A percentile compares a stretch with the other conserved stretches of the same genome.
Evolutionary conservation across 192 early-diverging fungal genomes (phyloP).

Genomic region (Hyaloraphidium curvatum): DNA sequence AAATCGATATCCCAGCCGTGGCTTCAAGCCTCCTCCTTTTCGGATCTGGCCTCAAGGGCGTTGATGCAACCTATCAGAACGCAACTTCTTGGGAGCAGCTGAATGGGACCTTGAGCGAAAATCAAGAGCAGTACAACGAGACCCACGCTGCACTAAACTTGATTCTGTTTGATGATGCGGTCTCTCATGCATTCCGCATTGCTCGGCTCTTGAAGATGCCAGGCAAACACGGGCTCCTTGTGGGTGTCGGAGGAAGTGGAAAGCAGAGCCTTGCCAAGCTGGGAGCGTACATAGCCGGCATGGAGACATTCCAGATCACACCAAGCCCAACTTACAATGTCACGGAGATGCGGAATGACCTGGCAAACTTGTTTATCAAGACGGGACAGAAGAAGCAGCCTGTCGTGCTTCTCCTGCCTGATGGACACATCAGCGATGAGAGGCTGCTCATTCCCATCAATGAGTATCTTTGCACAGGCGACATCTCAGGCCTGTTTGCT

Average conservation of each 20-base stretch:
- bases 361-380: constrained; percentile 31
- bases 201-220: constrained; percentile 40
- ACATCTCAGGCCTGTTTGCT: constrained; percentile 44
- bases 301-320: constrained; percentile 52
- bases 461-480: constrained; percentile 41
- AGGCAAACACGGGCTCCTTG: constrained; percentile 37
- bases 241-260: constrained; percentile 41
- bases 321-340: constrained; percentile 37
- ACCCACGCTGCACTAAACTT: constrained; percentile 39
- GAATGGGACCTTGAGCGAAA: constrained; percentile 33
- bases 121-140: constrained; percentile 41
- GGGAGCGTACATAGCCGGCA: constrained; percentile 38
- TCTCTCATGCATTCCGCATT: constrained; percentile 42
- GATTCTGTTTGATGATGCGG: constrained; percentile 44
- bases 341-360: constrained; percentile 33
- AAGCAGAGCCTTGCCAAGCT: constrained; percentile 39
- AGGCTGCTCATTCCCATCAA: constrained; percentile 44
- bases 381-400: constrained; percentile 37
- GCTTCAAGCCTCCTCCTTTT: too few relatives aligned
- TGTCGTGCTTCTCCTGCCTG: constrained; percentile 43
- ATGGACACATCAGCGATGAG: constrained; percentile 42
- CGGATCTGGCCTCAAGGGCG: too few relatives aligned
- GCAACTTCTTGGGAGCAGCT: constrained; percentile 28
- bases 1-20: too few relatives aligned
- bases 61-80: too few relatives aligned